phyloP scores from a whole-genome alignment of 805 yeast genomes.

The Candida hungchunana region DNA sequence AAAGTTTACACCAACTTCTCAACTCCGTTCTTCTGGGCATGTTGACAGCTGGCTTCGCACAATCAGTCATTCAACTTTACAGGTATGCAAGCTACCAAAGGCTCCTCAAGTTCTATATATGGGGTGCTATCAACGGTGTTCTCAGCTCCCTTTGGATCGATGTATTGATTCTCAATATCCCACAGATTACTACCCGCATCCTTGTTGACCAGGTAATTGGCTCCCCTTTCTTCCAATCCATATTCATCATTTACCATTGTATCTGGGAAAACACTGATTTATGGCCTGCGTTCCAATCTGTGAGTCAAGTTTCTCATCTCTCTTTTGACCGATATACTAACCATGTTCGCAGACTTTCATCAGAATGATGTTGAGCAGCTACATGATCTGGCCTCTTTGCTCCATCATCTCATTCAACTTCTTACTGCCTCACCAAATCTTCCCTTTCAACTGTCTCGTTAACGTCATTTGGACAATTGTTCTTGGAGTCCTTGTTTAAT shows the following conservation, averaged over 20 bases:
- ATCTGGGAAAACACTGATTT: slow-evolving; percentile 51
- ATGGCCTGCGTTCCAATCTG: slow-evolving; percentile 28
- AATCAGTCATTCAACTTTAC: slow-evolving; percentile 22
- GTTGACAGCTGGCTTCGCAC: slow-evolving; percentile 23
- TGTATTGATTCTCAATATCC: slow-evolving; percentile 35
- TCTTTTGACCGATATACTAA: neutral
- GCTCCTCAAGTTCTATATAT: slow-evolving; percentile 43
- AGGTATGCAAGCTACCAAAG: slow-evolving; percentile 18
- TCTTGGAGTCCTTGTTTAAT: slow-evolving; percentile 32
- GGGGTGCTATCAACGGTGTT: slow-evolving; percentile 60
- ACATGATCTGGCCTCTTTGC: slow-evolving; percentile 56
- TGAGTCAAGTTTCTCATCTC: slow-evolving; percentile 1
- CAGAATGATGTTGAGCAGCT: slow-evolving; percentile 47
- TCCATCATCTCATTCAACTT: slow-evolving; percentile 47
- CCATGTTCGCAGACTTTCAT: slow-evolving; percentile 31
- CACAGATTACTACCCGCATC: slow-evolving; percentile 36
- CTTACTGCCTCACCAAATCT: slow-evolving; percentile 45
- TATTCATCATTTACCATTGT: slow-evolving; percentile 44
- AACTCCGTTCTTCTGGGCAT: slow-evolving; percentile 24
- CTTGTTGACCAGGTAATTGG: slow-evolving; percentile 53
- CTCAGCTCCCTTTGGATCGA: slow-evolving; percentile 55
- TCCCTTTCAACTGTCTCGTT: slow-evolving; percentile 56
- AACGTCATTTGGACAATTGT: slow-evolving; percentile 53
- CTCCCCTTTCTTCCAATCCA: slow-evolving; percentile 48
- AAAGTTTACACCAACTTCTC: slow-evolving; percentile 21